Evolutionary conservation across 176 grass and related monocot species (phyloP).

Genomic region (Metroxylon sagu): DNA sequence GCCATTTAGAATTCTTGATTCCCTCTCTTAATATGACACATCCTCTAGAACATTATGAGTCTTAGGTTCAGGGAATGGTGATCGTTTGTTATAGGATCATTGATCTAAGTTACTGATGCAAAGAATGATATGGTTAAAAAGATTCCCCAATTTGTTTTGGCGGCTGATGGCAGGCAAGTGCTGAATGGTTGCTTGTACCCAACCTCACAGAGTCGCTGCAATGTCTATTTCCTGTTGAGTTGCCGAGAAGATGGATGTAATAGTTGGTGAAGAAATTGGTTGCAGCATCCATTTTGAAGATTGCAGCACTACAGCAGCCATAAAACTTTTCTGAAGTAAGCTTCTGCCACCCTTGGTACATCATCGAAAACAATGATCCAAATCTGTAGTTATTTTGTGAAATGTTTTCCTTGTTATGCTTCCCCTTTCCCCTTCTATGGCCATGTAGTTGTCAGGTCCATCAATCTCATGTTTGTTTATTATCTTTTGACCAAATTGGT

Average conservation of each 20-base stretch:
- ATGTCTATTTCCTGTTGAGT: conserved; percentile 89
- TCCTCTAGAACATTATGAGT: no score
- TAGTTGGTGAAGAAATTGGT: conserved; percentile 86
- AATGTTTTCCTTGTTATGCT: neutral
- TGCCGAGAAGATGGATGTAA: conserved; percentile 96
- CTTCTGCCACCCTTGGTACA: conserved; percentile 12
- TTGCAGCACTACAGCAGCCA: conserved; percentile 91
- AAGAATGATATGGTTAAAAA: conserved; percentile 15
- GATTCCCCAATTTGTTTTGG: conserved; percentile 97
- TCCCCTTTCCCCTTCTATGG: no score
- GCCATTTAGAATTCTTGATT: no score
- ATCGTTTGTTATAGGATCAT: no score
- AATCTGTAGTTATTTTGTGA: conserved; percentile 25
- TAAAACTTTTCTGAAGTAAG: conserved; percentile 98
- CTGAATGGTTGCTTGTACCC: conserved; percentile 76
- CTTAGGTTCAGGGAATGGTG: no score
- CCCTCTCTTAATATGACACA: no score
- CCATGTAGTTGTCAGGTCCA: no score
- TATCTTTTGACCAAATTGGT: conserved; percentile 9
- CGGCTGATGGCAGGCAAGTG: conserved; percentile 52
- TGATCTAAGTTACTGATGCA: no score
- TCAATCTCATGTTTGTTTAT: conserved; percentile 15
- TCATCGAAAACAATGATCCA: conserved; percentile 33
- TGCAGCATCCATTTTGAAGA: conserved; percentile 93
- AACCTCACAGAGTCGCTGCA: conserved; percentile 73